phyloP scores from a whole-genome alignment of 768 basidiomycete species.

The Serendipita sp. region DNA sequence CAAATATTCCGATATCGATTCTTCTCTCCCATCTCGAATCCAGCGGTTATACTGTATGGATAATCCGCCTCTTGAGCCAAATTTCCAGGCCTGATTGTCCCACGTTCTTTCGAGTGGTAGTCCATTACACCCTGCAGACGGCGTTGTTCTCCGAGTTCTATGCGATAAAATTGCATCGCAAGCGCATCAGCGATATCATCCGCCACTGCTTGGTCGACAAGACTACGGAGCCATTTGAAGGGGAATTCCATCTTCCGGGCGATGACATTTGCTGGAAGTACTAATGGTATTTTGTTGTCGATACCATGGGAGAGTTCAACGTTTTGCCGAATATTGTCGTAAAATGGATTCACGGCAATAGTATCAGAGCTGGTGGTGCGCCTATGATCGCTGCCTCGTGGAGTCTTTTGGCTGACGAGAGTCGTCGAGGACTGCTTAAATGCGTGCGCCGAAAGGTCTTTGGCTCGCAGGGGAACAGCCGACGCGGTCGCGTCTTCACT shows the following conservation, averaged over 20 bases:
- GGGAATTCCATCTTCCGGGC: conserved; percentile 57
- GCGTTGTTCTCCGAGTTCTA: conserved; percentile 83
- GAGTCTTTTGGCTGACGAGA: conserved; percentile 4
- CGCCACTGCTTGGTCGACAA: conserved; percentile 36
- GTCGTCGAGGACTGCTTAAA: conserved; percentile 22
- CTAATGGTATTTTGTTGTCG: conserved; percentile 70
- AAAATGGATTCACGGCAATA: conserved; percentile 85
- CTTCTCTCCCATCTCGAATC: conserved; percentile 85
- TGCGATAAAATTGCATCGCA: conserved; percentile 84
- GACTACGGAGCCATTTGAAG: conserved; percentile 60
- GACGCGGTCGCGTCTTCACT: not conserved
- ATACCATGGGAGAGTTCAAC: conserved; percentile 51
- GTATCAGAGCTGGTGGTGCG: conserved; percentile 17
- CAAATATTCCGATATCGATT: conserved; percentile 97
- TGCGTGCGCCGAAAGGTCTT: conserved; percentile 22
- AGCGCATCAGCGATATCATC: conserved; percentile 65
- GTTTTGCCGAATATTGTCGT: conserved; percentile 84
- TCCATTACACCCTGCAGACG: conserved; percentile 84
- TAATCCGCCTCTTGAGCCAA: conserved; percentile 26
- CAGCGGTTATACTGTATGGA: conserved; percentile 90
- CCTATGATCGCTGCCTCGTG: conserved; percentile 13
- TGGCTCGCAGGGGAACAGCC: conserved; percentile 12
- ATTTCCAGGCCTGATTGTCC: conserved; percentile 8
- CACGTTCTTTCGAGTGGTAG: conserved; percentile 55
- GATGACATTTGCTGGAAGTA: conserved; percentile 28